Evolutionary conservation across 169 alveolate genomes (phyloP), one percentile per base, ranked within the genome.

Genomic region (Plasmodium gonderi): DNA sequence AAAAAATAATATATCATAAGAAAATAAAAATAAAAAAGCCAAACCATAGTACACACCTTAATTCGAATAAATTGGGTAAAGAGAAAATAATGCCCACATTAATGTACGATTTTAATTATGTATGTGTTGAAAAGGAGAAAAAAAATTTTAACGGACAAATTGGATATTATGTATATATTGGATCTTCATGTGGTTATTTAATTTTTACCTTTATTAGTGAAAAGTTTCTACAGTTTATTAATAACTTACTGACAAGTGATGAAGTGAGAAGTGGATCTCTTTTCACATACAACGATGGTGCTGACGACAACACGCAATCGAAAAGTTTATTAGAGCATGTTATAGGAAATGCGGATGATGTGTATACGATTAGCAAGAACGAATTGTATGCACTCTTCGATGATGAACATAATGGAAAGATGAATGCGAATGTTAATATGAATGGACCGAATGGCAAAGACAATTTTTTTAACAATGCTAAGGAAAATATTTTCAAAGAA

Each of bases 111-210:
- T 72, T 83, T 20, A 83, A 76, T 44, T 83, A 69, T 69, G 44
- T 83, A 33, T 49, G 64, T 23, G 92, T 83, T 8, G 92, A 83
- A 29, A 49, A 76, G 64, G 92, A 83, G 42, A 83, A 31, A 45
- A 83, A 83, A 72, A 69, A 3, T 7, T 83, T 83, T 69, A 83
- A 83, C 26, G 92, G 92, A 38, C 60, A 83, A 69, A 20, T 69
- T 23, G 92, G 92, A 17, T 38, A 83, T 69, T 83, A 44, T 49
- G 60, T 83, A 5, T 83, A 83, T 64, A 31, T 83, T 69, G 92
- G 92, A 38, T 69, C 92, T n/a, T 33, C 92, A 0, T 83, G 92
- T 72, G 92, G 92, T 45, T 83, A 72, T 42, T 45, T 83, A 47
- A 74, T 83, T 31, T 83, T 83, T 44, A 83, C 64, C 40, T 83